Evolutionary conservation across 1,139 yeast genomes (phyloP), one percentile per base, ranked within the genome.

Genomic region (Meyerozyma sp.): DNA sequence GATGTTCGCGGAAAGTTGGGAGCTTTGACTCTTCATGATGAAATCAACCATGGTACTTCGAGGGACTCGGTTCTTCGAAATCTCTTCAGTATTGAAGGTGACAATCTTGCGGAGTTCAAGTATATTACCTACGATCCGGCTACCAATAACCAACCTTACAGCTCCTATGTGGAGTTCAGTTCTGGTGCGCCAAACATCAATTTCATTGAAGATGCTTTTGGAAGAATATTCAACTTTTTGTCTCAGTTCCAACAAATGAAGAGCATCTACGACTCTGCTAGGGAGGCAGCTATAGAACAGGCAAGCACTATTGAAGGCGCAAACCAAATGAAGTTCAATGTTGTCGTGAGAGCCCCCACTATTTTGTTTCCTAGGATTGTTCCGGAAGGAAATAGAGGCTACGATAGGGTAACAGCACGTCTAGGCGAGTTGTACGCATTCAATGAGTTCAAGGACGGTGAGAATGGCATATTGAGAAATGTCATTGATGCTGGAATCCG

Each of bases 221-320:
- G 82, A 37, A 77, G 83, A 50, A 77, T 93, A 9, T 59, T 85
- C 36, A 73, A 77, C 28, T 91, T 82, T 56, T 66, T 89, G 54
- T 79, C 79, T 51, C 86, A 86, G 54, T 87, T 94, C 57, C 84
- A 82, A 47, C 78, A 78, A 53, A 89, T 93, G 96, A 93, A 93
- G 61, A 81, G 81, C 2, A 73, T 91, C 13, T 93, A 85, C 60
- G 98, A 93, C 55, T 70, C 79, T 14, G 95, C 98, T 0, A 76
- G 98, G 48, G 89, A 85, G 54, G 88, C 91, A 10, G 97, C 98
- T 0, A 66, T 73, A 8, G 67, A 68, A 44, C 84, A 81, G 57
- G 90, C 91, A 2, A 75, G 67, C 44, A 86, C 77, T 54, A 78
- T 84, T 42, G 83, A 84, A 44, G 74, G 72, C 49, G 81, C 86